Evolutionary conservation across 1,284 basidiomycete species (phyloP).

Genomic region (Sporisorium iseilematis-ciliati): DNA sequence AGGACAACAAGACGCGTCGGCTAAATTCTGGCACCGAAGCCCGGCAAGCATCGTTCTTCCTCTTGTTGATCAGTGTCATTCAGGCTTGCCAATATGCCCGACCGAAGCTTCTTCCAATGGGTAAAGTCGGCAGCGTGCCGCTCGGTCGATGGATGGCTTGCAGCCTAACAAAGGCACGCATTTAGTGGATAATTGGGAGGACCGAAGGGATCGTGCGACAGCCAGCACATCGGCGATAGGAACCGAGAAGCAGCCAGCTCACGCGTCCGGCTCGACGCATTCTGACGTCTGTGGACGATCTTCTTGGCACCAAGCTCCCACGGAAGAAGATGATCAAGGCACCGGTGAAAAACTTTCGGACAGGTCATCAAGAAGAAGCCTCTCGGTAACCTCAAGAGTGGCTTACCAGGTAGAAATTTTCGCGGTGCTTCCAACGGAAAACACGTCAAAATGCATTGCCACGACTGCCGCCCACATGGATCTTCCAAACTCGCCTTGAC

Average conservation of each 20-base stretch:
- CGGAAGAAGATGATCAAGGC: no score
- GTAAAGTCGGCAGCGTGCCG: background rate
- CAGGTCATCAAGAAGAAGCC: conserved; percentile 14
- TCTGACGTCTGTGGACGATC: background rate
- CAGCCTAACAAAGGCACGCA: background rate
- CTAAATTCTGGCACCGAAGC: conserved; percentile 24
- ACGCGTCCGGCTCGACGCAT: no score
- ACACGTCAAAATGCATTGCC: conserved; percentile 14
- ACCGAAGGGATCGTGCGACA: background rate
- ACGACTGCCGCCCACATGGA: background rate
- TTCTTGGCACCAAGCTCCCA: background rate
- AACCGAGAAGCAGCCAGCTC: no score
- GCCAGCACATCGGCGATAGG: background rate
- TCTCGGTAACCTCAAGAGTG: conserved; percentile 9
- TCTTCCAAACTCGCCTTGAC: background rate
- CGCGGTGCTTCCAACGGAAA: conserved; percentile 21
- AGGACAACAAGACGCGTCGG: conserved; percentile 25
- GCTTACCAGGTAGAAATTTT: conserved; percentile 8
- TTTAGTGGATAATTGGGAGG: no score
- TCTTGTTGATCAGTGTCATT: background rate
- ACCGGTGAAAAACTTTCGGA: no score
- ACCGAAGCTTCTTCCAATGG: background rate
- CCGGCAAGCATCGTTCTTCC: background rate
- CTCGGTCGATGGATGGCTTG: background rate
- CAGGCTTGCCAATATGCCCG: background rate